phyloP scores from a whole-genome alignment of 441 rosid species.

The Theobroma grandiflorum region DNA sequence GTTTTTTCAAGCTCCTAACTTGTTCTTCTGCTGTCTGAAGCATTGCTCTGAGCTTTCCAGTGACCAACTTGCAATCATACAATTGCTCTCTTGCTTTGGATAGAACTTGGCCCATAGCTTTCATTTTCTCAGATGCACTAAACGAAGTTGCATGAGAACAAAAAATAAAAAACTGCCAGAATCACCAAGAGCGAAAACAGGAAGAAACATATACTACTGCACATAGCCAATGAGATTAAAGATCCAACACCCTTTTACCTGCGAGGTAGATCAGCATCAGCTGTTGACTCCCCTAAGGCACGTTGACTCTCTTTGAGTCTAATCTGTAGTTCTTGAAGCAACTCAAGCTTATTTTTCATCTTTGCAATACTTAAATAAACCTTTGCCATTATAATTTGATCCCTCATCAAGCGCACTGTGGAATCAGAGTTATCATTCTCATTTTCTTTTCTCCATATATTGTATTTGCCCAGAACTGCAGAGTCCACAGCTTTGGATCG shows the following conservation, averaged over 20 bases:
- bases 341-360: slow-evolving; percentile 68
- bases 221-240: slow-evolving; percentile 19
- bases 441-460: slow-evolving; percentile 90
- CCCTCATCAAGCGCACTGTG: slow-evolving; percentile 87
- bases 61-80: slow-evolving; percentile 92
- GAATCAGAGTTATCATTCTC: slow-evolving; percentile 93
- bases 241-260: slow-evolving; percentile 54
- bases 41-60: slow-evolving; percentile 97
- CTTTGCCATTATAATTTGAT: slow-evolving; percentile 95
- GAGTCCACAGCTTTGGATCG: slow-evolving; percentile 95
- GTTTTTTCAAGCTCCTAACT: slow-evolving; percentile 97
- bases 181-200: slow-evolving; percentile 26
- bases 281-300: slow-evolving; percentile 68
- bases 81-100: slow-evolving; percentile 82
- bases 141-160: slow-evolving; percentile 24
- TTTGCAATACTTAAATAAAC: slow-evolving; percentile 83
- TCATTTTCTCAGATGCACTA: slow-evolving; percentile 84
- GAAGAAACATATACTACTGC: slow-evolving; percentile 17
- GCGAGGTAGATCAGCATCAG: slow-evolving; percentile 82
- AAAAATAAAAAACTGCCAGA: slow-evolving; percentile 24
- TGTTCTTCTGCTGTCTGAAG: slow-evolving; percentile 97
- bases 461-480: slow-evolving; percentile 92
- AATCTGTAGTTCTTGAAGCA: slow-evolving; percentile 75
- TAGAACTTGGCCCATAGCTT: slow-evolving; percentile 89
- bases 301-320: slow-evolving; percentile 89